phyloP scores from a whole-genome alignment of 345 rosid genomes.

The Populus tremula region DNA sequence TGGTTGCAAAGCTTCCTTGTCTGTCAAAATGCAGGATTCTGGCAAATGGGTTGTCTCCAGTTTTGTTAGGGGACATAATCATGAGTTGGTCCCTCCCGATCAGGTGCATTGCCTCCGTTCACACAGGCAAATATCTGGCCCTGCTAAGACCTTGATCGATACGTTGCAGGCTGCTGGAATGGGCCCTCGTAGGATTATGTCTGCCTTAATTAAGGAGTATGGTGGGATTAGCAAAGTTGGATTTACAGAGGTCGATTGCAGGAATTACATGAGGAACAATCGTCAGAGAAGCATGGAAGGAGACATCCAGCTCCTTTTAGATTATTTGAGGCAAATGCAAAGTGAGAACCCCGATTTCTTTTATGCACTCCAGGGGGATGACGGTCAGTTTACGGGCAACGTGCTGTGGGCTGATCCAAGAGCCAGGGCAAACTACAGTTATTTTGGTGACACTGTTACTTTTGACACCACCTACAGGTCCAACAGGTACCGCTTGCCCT shows the following conservation, averaged over 20 bases:
- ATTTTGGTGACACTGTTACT: constrained; percentile 58
- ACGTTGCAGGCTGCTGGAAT: constrained; percentile 62
- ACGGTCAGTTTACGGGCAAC: constrained; percentile 40
- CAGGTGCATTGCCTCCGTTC: constrained; percentile 58
- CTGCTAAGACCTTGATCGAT: constrained; percentile 62
- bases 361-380: constrained; percentile 51
- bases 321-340: constrained; percentile 52
- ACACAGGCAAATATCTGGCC: constrained; percentile 57
- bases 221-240: constrained; percentile 55
- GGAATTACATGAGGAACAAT: constrained; percentile 50
- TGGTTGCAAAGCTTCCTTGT: constrained; percentile 59
- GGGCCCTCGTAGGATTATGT: constrained; percentile 66
- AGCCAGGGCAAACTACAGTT: constrained; percentile 50
- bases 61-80: constrained; percentile 52
- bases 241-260: constrained; percentile 50
- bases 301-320: constrained; percentile 45
- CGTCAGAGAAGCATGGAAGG: constrained; percentile 47
- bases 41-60: constrained; percentile 59
- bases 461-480: constrained; percentile 52
- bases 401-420: constrained; percentile 69
- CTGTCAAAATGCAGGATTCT: constrained; percentile 60
- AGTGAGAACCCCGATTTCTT: constrained; percentile 60
- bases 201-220: constrained; percentile 46
- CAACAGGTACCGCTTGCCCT: constrained; percentile 47
- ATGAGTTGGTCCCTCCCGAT: constrained; percentile 58